Percentiles rank a stretch among this genome's conserved stretches.
Conservation (phyloP, 352 stramenopile species). For the Pythium folliculosum region DNA sequence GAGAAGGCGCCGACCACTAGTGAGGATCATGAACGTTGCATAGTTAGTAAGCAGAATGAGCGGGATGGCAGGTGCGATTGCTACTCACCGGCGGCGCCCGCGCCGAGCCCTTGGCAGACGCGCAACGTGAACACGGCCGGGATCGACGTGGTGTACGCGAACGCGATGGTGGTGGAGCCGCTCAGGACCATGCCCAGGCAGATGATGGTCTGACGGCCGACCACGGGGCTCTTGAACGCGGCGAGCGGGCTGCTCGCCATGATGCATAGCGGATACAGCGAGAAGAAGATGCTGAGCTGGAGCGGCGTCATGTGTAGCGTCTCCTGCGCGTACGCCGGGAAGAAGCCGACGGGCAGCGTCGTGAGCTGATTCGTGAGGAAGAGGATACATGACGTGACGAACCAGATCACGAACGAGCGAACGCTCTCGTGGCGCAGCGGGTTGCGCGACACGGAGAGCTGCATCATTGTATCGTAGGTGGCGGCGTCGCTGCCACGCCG, state of each 20-base stretch:
- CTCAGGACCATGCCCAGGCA: conserved; percentile 69
- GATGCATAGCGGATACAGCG: conserved; percentile 72
- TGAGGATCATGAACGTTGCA: neutral
- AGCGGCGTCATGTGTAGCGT: conserved; percentile 44
- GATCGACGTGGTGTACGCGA: conserved; percentile 52
- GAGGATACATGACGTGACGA: conserved; percentile 49
- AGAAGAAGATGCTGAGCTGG: conserved; percentile 71
- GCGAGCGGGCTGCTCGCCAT: conserved; percentile 71
- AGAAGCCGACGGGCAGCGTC: conserved; percentile 76
- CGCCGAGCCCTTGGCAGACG: conserved; percentile 60
- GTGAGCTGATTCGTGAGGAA: conserved; percentile 79
- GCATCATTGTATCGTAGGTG: conserved; percentile 61
- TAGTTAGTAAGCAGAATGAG: neutral
- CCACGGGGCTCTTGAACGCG: conserved; percentile 38
- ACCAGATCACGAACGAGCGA: conserved; percentile 50
- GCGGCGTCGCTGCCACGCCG: conserved; percentile 38
- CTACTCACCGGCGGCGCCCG: conserved; percentile 43
- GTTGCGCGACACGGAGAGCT: conserved; percentile 57
- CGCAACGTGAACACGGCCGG: conserved; percentile 49
- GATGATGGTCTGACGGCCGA: conserved; percentile 67
- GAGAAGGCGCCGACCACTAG: conserved; percentile 65
- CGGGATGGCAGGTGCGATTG: neutral
- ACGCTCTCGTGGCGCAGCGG: conserved; percentile 46
- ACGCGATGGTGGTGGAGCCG: conserved; percentile 60
- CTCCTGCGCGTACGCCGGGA: conserved; percentile 55